Base-by-base conservation (phyloP, 228 moss, liverwort and hornwort genomes). In the Sphagnum fallax region DNA sequence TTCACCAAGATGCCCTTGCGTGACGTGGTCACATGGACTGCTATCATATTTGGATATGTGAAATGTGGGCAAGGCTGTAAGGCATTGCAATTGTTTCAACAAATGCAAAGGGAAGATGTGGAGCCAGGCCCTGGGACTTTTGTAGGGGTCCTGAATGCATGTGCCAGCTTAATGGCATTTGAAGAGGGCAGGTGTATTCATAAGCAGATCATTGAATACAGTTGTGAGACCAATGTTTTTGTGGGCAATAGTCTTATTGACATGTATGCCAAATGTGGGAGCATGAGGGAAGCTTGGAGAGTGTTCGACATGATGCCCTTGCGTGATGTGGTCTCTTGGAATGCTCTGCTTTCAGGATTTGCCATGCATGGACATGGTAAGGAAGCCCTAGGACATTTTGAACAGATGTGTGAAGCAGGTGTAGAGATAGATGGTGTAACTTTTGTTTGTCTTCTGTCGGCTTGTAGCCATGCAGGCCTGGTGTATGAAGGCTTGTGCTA, bases 221-320 rank as follows among this genome's bases (percentile, higher is more conserved):
- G 65, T 49, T 5, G 12, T 51, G 49, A 49, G 6, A 13, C 51
- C 13, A 16, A 66, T 66, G 50, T 66, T 5, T 13, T 32, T 66
- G 49, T 51, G 51, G 65, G 65, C 13, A 66, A 48, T 14, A 10
- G 49, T 5, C 49, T 66, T 14, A 16, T 51, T 14, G 48, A 66
- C 8, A 66, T 51, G 51, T 66, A 66, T 7, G 51, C 65, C 0
- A 66, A 66, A 48, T 66, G 65, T 66, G 49, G 65, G 65, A 66
- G 65, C 49, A 51, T 66, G 9, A 11, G 50, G 49, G 65, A 13
- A 9, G 65, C 65, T 12, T 10, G 50, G 10, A 10, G n/a, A 52
- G 13, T 66, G 48, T 66, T 66, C 12, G 51, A 66, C 50, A 66
- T 12, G 11, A 52, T 66, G 65, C 12, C 12, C 49, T 12, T 10